Evolutionary conservation across 2,329 filamentous ascomycete species (phyloP), one percentile per base, ranked within the genome.

Genomic region (Venturia asperata): DNA sequence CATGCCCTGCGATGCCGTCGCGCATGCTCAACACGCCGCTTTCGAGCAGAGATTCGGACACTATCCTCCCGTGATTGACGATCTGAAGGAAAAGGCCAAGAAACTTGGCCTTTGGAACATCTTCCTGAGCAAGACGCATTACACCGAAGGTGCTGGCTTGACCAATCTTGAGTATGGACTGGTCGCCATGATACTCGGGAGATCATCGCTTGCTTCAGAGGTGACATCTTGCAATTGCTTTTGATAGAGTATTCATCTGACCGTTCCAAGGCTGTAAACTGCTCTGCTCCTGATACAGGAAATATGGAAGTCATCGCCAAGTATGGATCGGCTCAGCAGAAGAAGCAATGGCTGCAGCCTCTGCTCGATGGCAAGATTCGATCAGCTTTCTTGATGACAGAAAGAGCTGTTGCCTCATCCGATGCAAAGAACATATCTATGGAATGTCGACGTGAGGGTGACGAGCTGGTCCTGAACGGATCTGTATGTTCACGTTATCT

Each of bases 231-330:
- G 5, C 34, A 4, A 13, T 7, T 24, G 30, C 3, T n/a, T 37
- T 15, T 10, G 27, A 37, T 37, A 7, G 2, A 34, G 13, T n/a
- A 5, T n/a, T 1, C 15, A 7, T 58, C 52, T 58, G 13, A 58
- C 27, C 5, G 1, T 37, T 34, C 7, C 15, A 19, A 58, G 52
- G 52, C 52, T 15, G 30, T 88, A 75, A 96, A 96, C 78, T 96
- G 92, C 78, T 84, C 92, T 42, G 92, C 92, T 2, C 92, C 92
- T 1, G 92, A 96, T 76, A 96, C 92, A 3, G 92, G 92, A 61
- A 96, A 96, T 77, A 96, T 96, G 91, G 92, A 96, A 76, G 92
- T 96, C 13, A 39, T 96, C 70, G 92, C 92, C 73, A 94, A 93
- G 80, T 96, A 96, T 74, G 92, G 91, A 69, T 92, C 87, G 70